Percentiles rank a stretch among this genome's conserved stretches.
Evolutionary conservation across 352 stramenopile genomes (phyloP).

Genomic region (Blastocystis sp.): DNA sequence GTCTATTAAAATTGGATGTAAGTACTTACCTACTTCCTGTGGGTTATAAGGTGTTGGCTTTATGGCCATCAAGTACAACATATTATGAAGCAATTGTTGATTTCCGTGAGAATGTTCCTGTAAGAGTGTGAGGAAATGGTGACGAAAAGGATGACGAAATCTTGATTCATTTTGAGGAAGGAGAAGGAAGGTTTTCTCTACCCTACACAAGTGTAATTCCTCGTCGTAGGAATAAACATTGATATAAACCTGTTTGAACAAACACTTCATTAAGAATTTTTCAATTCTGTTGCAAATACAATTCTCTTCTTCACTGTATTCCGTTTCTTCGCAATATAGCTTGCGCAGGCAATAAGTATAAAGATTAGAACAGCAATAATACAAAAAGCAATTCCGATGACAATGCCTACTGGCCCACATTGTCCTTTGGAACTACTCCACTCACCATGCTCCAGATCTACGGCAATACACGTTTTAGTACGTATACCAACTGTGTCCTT

Average conservation of each 20-base stretch:
- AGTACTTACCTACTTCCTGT: background rate
- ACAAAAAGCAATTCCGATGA: background rate
- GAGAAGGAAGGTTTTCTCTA: background rate
- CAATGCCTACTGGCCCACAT: background rate
- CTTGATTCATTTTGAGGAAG: background rate
- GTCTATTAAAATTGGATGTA: background rate
- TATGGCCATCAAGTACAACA: conserved; percentile 13
- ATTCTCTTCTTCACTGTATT: background rate
- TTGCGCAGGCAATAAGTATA: background rate
- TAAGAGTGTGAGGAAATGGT: background rate
- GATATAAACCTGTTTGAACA: background rate
- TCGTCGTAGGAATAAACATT: background rate
- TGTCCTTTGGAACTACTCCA: background rate
- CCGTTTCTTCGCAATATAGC: background rate
- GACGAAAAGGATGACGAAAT: background rate
- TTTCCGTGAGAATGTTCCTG: background rate
- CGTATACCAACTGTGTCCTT: background rate
- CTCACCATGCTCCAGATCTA: background rate
- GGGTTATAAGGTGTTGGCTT: background rate
- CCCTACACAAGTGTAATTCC: background rate
- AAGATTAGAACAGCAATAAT: background rate
- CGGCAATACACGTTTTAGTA: background rate
- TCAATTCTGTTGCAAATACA: too few species aligned
- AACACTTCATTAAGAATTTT: background rate
- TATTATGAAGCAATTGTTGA: conserved; percentile 33